Evolutionary conservation across 306 rosid species (phyloP).

Genomic region (Mimosa pudica): DNA sequence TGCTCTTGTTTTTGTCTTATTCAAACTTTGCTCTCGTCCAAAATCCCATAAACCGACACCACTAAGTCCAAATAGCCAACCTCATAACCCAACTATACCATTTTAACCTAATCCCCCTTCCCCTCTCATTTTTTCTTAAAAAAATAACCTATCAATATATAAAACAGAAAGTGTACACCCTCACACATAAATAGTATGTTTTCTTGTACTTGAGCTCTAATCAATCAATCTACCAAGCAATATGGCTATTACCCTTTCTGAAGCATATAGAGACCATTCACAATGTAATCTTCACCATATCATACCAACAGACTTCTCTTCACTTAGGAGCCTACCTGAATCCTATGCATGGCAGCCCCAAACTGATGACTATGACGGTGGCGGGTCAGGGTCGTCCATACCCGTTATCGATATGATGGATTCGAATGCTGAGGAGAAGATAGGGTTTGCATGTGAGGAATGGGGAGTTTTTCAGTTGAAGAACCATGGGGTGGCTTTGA

Average conservation of each 20-base stretch:
- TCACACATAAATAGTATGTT: not conserved
- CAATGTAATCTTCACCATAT: slow-evolving; percentile 43
- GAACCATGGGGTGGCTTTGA: slow-evolving; percentile 51
- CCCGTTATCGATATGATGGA: slow-evolving; percentile 58
- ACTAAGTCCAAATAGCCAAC: slow-evolving; percentile 57
- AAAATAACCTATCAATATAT: not conserved
- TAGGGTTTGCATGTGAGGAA: slow-evolving; percentile 53
- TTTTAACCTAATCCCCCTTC: slow-evolving; percentile 33
- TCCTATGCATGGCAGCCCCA: slow-evolving; percentile 57
- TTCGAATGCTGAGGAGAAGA: slow-evolving; percentile 43
- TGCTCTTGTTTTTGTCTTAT: slow-evolving; percentile 55
- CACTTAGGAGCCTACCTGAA: slow-evolving; percentile 48
- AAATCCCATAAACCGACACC: slow-evolving; percentile 40
- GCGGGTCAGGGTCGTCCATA: slow-evolving; percentile 9
- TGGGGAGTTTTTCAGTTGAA: slow-evolving; percentile 68
- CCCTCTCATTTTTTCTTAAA: not conserved
- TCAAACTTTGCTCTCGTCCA: slow-evolving; percentile 35
- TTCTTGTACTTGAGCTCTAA: not conserved
- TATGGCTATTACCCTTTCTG: slow-evolving; percentile 57
- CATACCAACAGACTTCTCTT: slow-evolving; percentile 58
- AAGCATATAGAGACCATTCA: slow-evolving; percentile 47
- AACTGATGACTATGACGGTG: not conserved
- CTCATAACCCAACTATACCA: slow-evolving; percentile 34
- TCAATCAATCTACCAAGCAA: not conserved
- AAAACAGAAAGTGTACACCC: not conserved